phyloP scores from a whole-genome alignment of 495 filamentous ascomycete species.

The Aspergillus carlsbadensis region DNA sequence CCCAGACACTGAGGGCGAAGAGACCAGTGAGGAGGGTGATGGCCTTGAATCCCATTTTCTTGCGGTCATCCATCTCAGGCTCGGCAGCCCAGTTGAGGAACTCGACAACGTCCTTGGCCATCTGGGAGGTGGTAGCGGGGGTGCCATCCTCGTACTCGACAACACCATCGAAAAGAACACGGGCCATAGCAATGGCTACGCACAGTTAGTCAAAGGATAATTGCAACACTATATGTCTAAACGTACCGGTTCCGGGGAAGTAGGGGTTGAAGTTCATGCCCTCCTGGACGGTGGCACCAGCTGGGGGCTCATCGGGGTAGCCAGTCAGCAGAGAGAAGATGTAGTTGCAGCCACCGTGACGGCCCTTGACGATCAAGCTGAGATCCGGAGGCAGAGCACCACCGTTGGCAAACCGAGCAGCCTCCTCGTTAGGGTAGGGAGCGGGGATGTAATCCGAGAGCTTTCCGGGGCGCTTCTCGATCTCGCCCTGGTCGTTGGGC shows the following conservation, averaged over 20 bases:
- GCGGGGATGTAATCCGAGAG: conserved; percentile 93
- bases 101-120: conserved; percentile 99
- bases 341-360: conserved; percentile 98
- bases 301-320: conserved; percentile 94
- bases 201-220: conserved; percentile 4
- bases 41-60: conserved; percentile 99
- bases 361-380: conserved; percentile 93
- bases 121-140: conserved; percentile 91
- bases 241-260: conserved; percentile 89
- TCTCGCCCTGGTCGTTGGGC: conserved; percentile 96
- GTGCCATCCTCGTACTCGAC: conserved; percentile 99
- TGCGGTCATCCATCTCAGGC: conserved; percentile 97
- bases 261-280: conserved; percentile 99
- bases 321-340: conserved; percentile 97
- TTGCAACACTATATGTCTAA: not conserved
- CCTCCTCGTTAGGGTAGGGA: conserved; percentile 98
- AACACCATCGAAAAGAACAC: conserved; percentile 94
- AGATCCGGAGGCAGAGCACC: conserved; percentile 97
- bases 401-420: conserved; percentile 95
- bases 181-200: conserved; percentile 91
- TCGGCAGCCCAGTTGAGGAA: conserved; percentile 99
- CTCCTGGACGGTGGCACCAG: conserved; percentile 73
- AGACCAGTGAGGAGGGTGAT: conserved; percentile 74
- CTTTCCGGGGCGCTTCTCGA: conserved; percentile 97
- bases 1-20: conserved; percentile 87